Percentiles rank a stretch among this genome's conserved stretches.
Evolutionary conservation across 371 early-diverging fungal genomes (phyloP).

Genomic region (Lichtheimia ornata): DNA sequence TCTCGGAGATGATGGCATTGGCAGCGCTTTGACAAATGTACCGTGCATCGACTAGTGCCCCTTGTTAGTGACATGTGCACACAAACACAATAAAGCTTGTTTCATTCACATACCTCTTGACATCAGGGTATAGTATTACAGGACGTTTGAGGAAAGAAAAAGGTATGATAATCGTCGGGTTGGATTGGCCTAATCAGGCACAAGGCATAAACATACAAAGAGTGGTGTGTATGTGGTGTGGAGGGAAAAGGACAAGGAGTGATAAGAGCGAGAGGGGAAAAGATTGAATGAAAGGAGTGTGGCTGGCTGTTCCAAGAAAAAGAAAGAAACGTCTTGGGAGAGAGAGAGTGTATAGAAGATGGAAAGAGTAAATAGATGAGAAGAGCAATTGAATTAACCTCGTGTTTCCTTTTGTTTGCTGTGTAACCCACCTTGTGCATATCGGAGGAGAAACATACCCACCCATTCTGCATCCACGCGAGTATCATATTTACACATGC

Average conservation of each 20-base stretch:
- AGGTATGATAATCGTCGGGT: not conserved
- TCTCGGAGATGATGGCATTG: constrained; percentile 67
- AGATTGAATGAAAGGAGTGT: no score
- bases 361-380: not conserved
- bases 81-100: no score
- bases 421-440: constrained; percentile 2
- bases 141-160: not conserved
- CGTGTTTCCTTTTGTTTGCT: constrained; percentile 1
- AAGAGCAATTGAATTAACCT: not conserved
- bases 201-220: not conserved
- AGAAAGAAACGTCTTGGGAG: no score
- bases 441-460: not conserved
- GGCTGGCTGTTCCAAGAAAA: no score
- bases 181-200: constrained; percentile 1
- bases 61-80: no score
- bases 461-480: no score
- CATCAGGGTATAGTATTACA: constrained; percentile 4
- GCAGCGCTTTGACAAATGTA: constrained; percentile 69
- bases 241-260: no score
- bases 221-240: no score
- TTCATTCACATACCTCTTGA: not conserved
- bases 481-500: no score
- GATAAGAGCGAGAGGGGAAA: no score
- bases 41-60: constrained; percentile 43
- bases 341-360: not conserved